Base-by-base conservation (phyloP, 805 yeast genomes). In the Candida multigemmis region DNA sequence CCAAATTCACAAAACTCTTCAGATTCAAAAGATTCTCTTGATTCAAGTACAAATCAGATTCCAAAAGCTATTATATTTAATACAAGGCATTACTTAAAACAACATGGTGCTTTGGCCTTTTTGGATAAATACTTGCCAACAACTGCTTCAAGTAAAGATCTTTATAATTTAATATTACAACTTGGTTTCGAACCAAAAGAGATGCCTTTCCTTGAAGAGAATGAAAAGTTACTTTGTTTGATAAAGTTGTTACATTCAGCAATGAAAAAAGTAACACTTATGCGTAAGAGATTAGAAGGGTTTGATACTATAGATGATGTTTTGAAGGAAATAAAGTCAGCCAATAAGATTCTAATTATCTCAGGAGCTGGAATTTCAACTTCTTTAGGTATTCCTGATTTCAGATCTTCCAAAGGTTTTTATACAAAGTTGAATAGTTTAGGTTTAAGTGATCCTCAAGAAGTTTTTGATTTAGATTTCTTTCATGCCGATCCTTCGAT, bases 241-340 rank as follows among this genome's bases (percentile, higher is more conserved):
- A 65, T 77, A 20, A 61, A 64, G 33, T 60, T 67, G 28, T 54
- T 82, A 22, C 75, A 74, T 39, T 63, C 63, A 28, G 86, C 84
- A 7, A 74, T 83, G 55, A 68, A 70, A 30, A 71, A 70, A 39
- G 84, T 80, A 7, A 43, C 69, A 16, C 49, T 60, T 21, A 66
- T 74, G 24, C 65, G 93, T 33, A 54, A 69, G 3, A 57, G 81
- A 34, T 41, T 79, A 14, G 61, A 67, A 2, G 50, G 60, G 28
- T 71, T 80, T 37, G 53, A 61, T 28, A 71, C 78, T 0, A 41
- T 83, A 3, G 79, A 75, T 7, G 73, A 76, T 33, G 72, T 79
- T 2, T 50, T 71, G 2, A 60, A 56, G 2, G 67, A 68, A 19
- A 59, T 87, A 13, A 37, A 58, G n/a, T 56, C 54, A 5, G 71